phyloP scores from a whole-genome alignment of 495 filamentous ascomycete species.

The Mycothermus thermophilus region DNA sequence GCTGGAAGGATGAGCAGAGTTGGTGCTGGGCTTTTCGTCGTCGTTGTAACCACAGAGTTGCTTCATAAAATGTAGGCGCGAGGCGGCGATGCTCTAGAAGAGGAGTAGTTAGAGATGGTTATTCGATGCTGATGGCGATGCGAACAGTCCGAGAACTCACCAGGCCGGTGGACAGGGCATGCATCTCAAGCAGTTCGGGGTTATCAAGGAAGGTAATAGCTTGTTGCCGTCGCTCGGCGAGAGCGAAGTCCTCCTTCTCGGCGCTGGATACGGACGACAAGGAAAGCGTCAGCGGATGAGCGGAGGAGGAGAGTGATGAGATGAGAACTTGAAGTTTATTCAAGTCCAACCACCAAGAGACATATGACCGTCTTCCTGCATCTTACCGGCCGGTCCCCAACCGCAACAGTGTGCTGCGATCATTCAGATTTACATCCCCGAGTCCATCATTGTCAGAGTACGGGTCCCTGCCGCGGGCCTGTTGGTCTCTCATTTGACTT shows the following conservation, averaged over 20 bases:
- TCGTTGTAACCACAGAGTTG: constrained; percentile 36
- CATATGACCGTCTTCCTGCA: too few relatives aligned
- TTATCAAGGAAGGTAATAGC: constrained; percentile 34
- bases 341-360: too few relatives aligned
- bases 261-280: constrained; percentile 1
- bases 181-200: constrained; percentile 42
- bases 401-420: constrained; percentile 7
- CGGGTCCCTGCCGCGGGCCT: constrained; percentile 41
- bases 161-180: constrained; percentile 30
- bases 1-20: neutral
- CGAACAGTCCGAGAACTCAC: constrained; percentile 19
- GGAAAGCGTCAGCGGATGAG: too few relatives aligned
- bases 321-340: too few relatives aligned
- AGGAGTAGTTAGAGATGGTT: neutral
- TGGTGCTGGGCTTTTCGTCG: neutral
- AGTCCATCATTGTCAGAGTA: constrained; percentile 20
- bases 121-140: neutral
- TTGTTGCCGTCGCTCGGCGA: constrained; percentile 22
- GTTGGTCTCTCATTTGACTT: constrained; percentile 34
- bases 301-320: neutral
- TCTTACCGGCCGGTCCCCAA: constrained; percentile 9
- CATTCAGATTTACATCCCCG: constrained; percentile 16
- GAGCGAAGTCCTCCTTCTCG: constrained; percentile 17
- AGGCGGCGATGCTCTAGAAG: constrained; percentile 33
- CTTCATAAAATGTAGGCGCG: constrained; percentile 34